phyloP scores from a whole-genome alignment of 1,284 basidiomycete genomes.

The Xerocomus amazonicus region DNA sequence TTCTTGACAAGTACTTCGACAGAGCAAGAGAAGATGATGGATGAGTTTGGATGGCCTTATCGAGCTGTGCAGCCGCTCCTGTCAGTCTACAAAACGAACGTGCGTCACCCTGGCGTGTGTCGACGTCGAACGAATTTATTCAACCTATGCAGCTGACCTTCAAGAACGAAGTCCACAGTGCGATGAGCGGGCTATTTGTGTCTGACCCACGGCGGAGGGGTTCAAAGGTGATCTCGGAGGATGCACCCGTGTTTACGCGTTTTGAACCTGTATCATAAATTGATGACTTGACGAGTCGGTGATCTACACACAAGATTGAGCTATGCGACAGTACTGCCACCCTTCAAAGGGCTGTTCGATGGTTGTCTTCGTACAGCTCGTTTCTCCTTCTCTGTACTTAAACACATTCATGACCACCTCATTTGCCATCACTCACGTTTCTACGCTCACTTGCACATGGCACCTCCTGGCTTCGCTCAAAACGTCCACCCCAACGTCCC shows the following conservation, averaged over 20 bases:
- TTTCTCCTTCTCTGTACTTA: background rate
- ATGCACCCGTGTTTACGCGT: conserved; percentile 5
- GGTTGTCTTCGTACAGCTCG: conserved; percentile 6
- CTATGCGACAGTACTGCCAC: conserved; percentile 7
- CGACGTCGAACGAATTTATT: too few relatives aligned
- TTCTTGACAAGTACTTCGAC: conserved; percentile 42
- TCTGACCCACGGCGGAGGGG: conserved; percentile 23
- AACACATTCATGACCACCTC: background rate
- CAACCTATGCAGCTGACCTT: conserved; percentile 4
- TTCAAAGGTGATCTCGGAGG: background rate
- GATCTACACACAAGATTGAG: conserved; percentile 8
- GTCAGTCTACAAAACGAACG: conserved; percentile 39
- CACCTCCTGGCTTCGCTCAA: background rate
- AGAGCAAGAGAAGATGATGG: conserved; percentile 47
- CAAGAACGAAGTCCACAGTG: conserved; percentile 18
- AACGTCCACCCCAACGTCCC: conserved; percentile 44
- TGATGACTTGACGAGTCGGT: background rate
- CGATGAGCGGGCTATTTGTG: conserved; percentile 15
- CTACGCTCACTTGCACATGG: background rate
- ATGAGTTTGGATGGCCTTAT: conserved; percentile 52
- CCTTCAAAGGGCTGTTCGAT: conserved; percentile 8
- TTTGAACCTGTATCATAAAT: conserved; percentile 23
- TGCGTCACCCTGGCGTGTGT: conserved; percentile 26
- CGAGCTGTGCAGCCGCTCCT: conserved; percentile 42
- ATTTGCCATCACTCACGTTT: background rate